Percentiles rank a stretch among this genome's conserved stretches.
Conservation (phyloP, 352 stramenopile species). For the Pythium sukuiense region DNA sequence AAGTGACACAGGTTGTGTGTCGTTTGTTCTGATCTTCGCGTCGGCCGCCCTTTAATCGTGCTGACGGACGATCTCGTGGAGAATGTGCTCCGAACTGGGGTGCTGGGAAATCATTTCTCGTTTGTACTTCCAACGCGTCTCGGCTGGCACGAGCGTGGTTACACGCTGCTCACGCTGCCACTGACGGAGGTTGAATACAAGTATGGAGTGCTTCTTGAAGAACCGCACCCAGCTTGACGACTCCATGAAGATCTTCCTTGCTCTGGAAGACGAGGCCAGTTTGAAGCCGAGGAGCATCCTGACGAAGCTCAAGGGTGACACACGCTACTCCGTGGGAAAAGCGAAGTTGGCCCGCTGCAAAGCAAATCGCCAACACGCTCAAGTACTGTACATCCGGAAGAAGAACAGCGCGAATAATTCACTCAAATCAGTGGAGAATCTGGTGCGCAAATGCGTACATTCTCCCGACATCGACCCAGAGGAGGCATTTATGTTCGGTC, state of each 20-base stretch:
- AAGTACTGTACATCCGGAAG: conserved; percentile 2
- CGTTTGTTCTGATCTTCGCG: too few species aligned
- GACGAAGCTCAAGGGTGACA: background rate
- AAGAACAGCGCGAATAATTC: conserved; percentile 5
- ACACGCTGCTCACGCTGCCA: too few species aligned
- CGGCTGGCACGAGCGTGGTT: too few species aligned
- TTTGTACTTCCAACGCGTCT: too few species aligned
- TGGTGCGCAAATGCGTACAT: conserved; percentile 5
- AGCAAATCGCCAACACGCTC: conserved; percentile 8
- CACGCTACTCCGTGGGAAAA: background rate
- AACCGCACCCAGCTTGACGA: background rate
- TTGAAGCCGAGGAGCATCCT: background rate
- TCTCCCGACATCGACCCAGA: background rate
- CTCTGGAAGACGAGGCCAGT: background rate
- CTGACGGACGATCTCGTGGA: too few species aligned
- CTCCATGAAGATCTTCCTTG: background rate
- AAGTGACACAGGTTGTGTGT: too few species aligned
- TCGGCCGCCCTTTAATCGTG: too few species aligned
- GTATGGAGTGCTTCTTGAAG: too few species aligned
- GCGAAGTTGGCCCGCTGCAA: background rate
- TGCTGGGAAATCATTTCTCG: too few species aligned
- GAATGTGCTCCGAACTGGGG: too few species aligned
- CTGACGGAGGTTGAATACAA: too few species aligned
- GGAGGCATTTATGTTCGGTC: background rate
- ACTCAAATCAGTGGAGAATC: background rate